Base-by-base conservation (phyloP, 2,329 filamentous ascomycete species). In the Apiospora kogelbergensis region DNA sequence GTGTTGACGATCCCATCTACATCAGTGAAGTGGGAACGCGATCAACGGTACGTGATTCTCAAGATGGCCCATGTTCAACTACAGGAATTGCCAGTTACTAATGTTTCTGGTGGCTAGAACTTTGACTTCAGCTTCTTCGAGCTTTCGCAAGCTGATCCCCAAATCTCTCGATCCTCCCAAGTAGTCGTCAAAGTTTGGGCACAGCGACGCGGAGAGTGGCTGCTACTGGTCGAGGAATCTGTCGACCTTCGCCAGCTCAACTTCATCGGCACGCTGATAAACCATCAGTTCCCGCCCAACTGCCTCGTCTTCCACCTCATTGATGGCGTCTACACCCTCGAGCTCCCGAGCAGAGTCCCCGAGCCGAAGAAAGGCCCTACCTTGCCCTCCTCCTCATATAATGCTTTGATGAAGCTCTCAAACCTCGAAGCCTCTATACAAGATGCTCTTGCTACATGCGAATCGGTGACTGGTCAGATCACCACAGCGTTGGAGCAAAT, bases 391-490 rank as follows among this genome's bases (percentile, higher is more conserved):
- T 94, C 94, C 0, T 94, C 94, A 0, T 98, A 97, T 78, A 94
- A 94, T 76, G 89, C 93, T 1, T 84, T 98, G 24, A 95, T 98
- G 90, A 91, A 93, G 70, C 85, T 98, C 13, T 91, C 93, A 6
- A 97, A 95, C 69, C 85, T 98, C 20, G 94, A 97, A 71, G 93
- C 92, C 77, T 97, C 94, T 68, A 93, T 98, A 30, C 94, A 97
- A 77, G 95, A 98, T 79, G 94, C 94, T 1, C 82, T 97, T 11
- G 88, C 90, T 1, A 97, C 93, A 0, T 89, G 92, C 17, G 89
- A 92, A 70, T 86, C 86, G 67, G 84, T 98, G 10, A 89, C 93
- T 64, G 81, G 86, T n/a, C 93, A 97, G 72, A 97, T 98, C 72
- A 93, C 93, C 72, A 78, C 83, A 0, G 80, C 90, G 0, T 78